Evolutionary conservation across 2,329 filamentous ascomycete genomes (phyloP).

Genomic region (Fusarium illudens): DNA sequence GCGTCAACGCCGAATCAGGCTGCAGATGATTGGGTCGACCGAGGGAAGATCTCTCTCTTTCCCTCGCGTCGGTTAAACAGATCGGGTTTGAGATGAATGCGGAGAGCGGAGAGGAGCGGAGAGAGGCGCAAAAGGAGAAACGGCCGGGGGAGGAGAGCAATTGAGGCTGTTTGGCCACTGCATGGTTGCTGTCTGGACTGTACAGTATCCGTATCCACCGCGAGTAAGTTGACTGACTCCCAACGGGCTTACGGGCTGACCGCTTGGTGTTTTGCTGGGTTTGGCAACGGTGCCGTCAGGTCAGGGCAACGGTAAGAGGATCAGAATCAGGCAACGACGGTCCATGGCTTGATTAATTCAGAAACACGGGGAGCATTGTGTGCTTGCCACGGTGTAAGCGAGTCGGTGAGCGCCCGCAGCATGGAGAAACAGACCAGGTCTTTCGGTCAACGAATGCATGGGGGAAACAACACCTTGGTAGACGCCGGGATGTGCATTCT

Average conservation of each 20-base stretch:
- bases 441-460: conserved; percentile 22
- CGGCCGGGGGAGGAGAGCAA: conserved; percentile 7
- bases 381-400: conserved; percentile 13
- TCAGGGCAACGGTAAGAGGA: conserved; percentile 20
- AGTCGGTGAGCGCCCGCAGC: conserved; percentile 19
- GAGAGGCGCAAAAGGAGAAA: conserved; percentile 21
- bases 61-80: conserved; percentile 36
- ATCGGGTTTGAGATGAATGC: conserved; percentile 32
- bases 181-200: not conserved
- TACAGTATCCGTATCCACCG: conserved; percentile 16
- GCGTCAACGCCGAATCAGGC: conserved; percentile 27
- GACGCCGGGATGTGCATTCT: conserved; percentile 1
- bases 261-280: conserved; percentile 19
- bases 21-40: conserved; percentile 35
- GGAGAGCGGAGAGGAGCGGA: conserved; percentile 33
- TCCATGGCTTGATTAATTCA: conserved; percentile 26
- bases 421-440: conserved; percentile 1
- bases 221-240: conserved; percentile 23
- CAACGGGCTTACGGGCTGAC: conserved; percentile 11
- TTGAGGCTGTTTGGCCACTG: conserved; percentile 27
- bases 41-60: conserved; percentile 7
- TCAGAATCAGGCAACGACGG: conserved; percentile 34
- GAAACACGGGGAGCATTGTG: conserved; percentile 12
- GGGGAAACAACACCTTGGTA: conserved; percentile 17
- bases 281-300: conserved; percentile 12